Evolutionary conservation across 768 basidiomycete species (phyloP).

Genomic region (Chalciporus chontae): DNA sequence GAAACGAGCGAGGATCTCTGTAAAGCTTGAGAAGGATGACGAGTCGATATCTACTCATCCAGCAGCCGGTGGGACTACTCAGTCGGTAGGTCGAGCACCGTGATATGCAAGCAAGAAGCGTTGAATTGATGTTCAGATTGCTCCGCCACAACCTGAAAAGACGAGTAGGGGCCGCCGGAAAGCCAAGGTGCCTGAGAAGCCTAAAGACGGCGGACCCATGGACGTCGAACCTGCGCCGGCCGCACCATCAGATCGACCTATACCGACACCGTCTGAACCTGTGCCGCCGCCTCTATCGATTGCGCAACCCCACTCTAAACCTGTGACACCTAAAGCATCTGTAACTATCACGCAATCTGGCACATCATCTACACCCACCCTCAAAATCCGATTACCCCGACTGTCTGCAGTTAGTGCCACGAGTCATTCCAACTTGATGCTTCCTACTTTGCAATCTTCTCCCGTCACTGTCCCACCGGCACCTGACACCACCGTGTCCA

Average conservation of each 20-base stretch:
- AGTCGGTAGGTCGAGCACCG: slow-evolving; percentile 15
- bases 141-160: slow-evolving; percentile 10
- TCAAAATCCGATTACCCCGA: slow-evolving; percentile 33
- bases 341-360: slow-evolving; percentile 32
- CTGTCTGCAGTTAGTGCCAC: slow-evolving; percentile 28
- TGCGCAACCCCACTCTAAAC: slow-evolving; percentile 17
- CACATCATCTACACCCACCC: slow-evolving; percentile 31
- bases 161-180: slow-evolving; percentile 24
- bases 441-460: slow-evolving; percentile 21
- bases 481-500: slow-evolving; percentile 15
- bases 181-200: slow-evolving; percentile 12
- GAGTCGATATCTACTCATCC: slow-evolving; percentile 11
- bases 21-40: slow-evolving; percentile 27
- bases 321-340: slow-evolving; percentile 32
- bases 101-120: neutral
- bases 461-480: slow-evolving; percentile 18
- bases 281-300: slow-evolving; percentile 3
- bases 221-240: slow-evolving; percentile 14
- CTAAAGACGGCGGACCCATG: slow-evolving; percentile 14
- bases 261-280: slow-evolving; percentile 17
- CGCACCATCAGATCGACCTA: slow-evolving; percentile 4
- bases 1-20: slow-evolving; percentile 28
- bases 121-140: slow-evolving; percentile 11
- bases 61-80: slow-evolving; percentile 1
- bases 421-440: slow-evolving; percentile 19